These are phyloP conservation scores for Aspergillus vadensis DNA, from an alignment of 2,329 filamentous ascomycete species.

Conservation along the genomic window DNA sequence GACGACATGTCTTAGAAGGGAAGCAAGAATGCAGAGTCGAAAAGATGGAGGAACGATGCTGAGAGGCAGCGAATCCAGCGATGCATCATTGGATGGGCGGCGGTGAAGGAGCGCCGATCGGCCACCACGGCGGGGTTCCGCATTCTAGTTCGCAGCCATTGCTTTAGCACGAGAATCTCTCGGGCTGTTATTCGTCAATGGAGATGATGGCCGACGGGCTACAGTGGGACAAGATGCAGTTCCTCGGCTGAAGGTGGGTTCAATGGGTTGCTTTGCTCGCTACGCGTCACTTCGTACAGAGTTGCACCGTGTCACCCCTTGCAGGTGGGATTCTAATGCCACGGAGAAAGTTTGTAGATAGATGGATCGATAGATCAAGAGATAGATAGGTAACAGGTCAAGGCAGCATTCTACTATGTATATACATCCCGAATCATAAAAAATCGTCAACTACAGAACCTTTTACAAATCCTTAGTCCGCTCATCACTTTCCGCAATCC, in stretches of 20 bases:
- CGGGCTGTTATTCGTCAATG: no score
- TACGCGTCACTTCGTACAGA: no score
- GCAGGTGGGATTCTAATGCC: no score
- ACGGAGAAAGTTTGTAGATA: no score
- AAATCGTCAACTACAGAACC: neutral
- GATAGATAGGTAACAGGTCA: no score
- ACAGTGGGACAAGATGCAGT: no score
- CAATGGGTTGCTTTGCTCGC: no score
- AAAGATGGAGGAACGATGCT: neutral
- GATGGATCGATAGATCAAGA: no score
- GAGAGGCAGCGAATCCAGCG: neutral
- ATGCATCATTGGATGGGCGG: neutral
- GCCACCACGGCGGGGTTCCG: slow-evolving; percentile 1
- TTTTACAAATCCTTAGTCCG: slow-evolving; percentile 51
- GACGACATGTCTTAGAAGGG: neutral
- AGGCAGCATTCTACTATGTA: neutral
- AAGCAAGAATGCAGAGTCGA: neutral
- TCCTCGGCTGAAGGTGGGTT: no score
- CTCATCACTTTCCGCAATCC: slow-evolving; percentile 57
- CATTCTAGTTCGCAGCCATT: neutral
- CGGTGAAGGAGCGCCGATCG: neutral
- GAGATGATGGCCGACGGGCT: no score
- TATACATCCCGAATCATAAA: slow-evolving; percentile 4
- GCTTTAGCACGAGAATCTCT: no score
- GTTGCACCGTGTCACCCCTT: no score